These are phyloP conservation scores for Penicillium cosmopolitanum DNA, from an alignment of 495 filamentous ascomycete genomes.

Conservation along the genomic window DNA sequence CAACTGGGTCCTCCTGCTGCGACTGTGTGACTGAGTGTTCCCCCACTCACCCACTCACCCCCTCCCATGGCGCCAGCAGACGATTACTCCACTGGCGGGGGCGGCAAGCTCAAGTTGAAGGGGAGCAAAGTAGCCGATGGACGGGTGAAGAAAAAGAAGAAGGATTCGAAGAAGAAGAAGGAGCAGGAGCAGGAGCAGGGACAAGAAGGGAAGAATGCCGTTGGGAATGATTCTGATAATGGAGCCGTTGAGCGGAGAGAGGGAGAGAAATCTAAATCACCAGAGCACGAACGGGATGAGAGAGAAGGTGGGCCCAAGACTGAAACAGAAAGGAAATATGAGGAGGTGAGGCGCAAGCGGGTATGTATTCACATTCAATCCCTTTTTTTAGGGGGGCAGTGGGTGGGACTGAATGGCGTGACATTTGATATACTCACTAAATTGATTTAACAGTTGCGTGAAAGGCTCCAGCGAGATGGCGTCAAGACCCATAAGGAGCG, in stretches of 20 bases:
- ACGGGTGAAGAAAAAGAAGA: conserved; percentile 60
- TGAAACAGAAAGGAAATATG: conserved; percentile 78
- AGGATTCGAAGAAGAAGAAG: conserved; percentile 64
- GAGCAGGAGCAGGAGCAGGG: conserved; percentile 27
- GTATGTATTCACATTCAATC: conserved; percentile 55
- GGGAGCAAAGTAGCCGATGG: conserved; percentile 61
- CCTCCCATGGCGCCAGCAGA: conserved; percentile 40
- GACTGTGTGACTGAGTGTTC: neutral
- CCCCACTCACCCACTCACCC: neutral
- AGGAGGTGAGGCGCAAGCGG: conserved; percentile 78
- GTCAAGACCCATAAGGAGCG: conserved; percentile 96
- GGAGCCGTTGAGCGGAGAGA: neutral
- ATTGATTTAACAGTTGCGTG: conserved; percentile 50
- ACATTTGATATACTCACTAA: conserved; percentile 1
- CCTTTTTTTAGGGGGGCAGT: conserved; percentile 12
- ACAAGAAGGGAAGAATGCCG: neutral
- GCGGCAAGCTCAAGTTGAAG: conserved; percentile 80
- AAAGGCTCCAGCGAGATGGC: conserved; percentile 80
- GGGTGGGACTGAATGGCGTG: conserved; percentile 9
- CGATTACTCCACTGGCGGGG: conserved; percentile 69
- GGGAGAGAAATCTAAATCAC: conserved; percentile 10
- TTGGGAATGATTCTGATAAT: neutral
- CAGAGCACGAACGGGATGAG: neutral
- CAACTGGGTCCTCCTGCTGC: conserved; percentile 1
- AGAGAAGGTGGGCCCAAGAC: conserved; percentile 62